Percentiles rank a stretch among this genome's conserved stretches.
phyloP scores from a whole-genome alignment of 768 basidiomycete genomes.

The Dacryopinax spathularia region DNA sequence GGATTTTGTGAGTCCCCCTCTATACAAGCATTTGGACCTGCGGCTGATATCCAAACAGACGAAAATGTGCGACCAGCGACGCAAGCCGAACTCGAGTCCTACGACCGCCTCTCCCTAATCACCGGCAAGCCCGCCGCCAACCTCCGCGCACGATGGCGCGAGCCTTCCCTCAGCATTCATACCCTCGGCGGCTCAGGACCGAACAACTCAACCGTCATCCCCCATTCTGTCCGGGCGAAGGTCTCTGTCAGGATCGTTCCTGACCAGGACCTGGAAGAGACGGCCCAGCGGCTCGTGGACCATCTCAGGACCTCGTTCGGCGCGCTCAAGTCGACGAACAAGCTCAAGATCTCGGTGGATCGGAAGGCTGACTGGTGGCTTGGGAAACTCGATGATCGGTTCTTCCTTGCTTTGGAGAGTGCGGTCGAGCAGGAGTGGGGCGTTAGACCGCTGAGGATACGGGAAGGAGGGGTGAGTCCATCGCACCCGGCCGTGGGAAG shows the following conservation, averaged over 20 bases:
- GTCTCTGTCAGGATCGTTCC: constrained; percentile 89
- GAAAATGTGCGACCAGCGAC: constrained; percentile 60
- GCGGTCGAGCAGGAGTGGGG: constrained; percentile 83
- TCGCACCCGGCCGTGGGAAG: background rate
- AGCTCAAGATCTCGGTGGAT: constrained; percentile 54
- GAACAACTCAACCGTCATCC: constrained; percentile 76
- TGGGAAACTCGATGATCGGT: constrained; percentile 67
- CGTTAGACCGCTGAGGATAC: constrained; percentile 65
- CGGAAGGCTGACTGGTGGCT: constrained; percentile 95
- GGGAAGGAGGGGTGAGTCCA: constrained; percentile 75
- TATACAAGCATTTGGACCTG: background rate
- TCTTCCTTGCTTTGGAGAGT: constrained; percentile 73
- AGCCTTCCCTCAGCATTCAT: constrained; percentile 82
- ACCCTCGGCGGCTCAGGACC: constrained; percentile 72
- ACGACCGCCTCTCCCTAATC: constrained; percentile 51
- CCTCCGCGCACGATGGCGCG: constrained; percentile 69
- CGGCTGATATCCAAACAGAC: constrained; percentile 19
- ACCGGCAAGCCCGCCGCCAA: constrained; percentile 53
- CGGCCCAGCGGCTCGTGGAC: constrained; percentile 45
- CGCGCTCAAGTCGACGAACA: constrained; percentile 50
- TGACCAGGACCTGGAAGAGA: constrained; percentile 66
- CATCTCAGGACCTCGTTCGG: constrained; percentile 49
- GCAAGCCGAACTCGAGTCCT: constrained; percentile 50
- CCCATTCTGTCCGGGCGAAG: constrained; percentile 65
- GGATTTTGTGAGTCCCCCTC: constrained; percentile 70